phyloP scores from a whole-genome alignment of 2,329 filamentous ascomycete genomes.

The Pseudophaeomoniella oleicola region DNA sequence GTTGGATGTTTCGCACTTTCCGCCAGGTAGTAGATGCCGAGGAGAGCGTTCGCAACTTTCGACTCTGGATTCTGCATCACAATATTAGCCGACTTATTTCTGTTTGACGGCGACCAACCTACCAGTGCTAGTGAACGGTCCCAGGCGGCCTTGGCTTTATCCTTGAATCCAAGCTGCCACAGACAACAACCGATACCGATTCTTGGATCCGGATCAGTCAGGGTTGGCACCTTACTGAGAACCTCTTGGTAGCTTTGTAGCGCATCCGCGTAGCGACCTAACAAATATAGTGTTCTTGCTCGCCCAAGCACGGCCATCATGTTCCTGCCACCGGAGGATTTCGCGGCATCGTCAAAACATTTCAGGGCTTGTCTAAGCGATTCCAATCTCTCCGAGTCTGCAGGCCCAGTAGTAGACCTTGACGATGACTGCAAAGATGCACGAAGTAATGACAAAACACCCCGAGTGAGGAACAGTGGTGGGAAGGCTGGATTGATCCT shows the following conservation, averaged over 20 bases:
- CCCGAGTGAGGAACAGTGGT: constrained; percentile 78
- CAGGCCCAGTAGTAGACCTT: constrained; percentile 46
- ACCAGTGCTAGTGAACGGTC: constrained; percentile 67
- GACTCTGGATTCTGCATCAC: constrained; percentile 52
- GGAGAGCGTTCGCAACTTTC: constrained; percentile 77
- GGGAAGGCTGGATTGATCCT: constrained; percentile 86
- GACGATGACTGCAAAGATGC: constrained; percentile 70
- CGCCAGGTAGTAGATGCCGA: constrained; percentile 82
- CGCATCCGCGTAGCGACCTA: constrained; percentile 74
- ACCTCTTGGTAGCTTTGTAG: constrained; percentile 77
- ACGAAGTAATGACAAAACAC: constrained; percentile 74
- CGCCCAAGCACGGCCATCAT: constrained; percentile 87
- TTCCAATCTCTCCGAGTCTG: constrained; percentile 61
- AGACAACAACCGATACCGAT: constrained; percentile 95
- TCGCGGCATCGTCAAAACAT: constrained; percentile 85
- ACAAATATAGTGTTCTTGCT: constrained; percentile 70
- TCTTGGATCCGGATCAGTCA: constrained; percentile 85
- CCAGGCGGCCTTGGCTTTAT: constrained; percentile 84
- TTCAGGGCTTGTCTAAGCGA: constrained; percentile 74
- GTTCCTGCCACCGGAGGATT: constrained; percentile 72
- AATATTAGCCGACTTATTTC: too few relatives aligned
- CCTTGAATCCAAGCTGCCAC: constrained; percentile 91
- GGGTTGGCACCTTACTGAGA: constrained; percentile 67
- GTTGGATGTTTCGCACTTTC: constrained; percentile 69
- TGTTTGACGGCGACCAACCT: constrained; percentile 22